phyloP scores from a whole-genome alignment of 2,329 filamentous ascomycete genomes.

The Colletotrichum tamarilloi region DNA sequence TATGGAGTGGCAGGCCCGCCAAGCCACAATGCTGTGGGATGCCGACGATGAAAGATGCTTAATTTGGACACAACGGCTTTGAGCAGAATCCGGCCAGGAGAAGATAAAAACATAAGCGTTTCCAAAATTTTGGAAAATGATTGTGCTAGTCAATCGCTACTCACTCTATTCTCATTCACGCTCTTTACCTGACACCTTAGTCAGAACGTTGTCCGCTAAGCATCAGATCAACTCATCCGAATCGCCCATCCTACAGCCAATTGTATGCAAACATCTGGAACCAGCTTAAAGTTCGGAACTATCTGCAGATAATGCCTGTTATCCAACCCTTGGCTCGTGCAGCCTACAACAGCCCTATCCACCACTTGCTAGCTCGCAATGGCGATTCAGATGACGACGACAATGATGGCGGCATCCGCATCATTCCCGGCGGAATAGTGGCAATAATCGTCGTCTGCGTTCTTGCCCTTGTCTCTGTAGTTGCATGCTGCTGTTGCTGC shows the following conservation, averaged over 20 bases:
- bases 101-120: background rate
- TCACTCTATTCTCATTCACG: background rate
- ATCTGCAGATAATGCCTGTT: background rate
- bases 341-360: background rate
- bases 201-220: background rate
- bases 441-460: conserved; percentile 19
- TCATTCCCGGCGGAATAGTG: background rate
- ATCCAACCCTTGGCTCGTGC: background rate
- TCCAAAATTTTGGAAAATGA: background rate
- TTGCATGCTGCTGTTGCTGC: conserved; percentile 20
- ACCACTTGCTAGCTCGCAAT: background rate
- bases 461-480: background rate
- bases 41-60: background rate
- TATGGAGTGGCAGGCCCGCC: background rate
- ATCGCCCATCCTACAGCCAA: background rate
- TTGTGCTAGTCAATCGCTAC: background rate
- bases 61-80: background rate
- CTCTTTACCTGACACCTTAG: background rate
- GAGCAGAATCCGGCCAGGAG: background rate
- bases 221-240: background rate
- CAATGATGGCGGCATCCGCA: background rate
- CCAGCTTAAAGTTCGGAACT: background rate
- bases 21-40: background rate
- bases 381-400: conserved; percentile 7
- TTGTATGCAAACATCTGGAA: background rate